Conservation (phyloP, 805 yeast genomes). For the Ogataea ganodermae region DNA sequence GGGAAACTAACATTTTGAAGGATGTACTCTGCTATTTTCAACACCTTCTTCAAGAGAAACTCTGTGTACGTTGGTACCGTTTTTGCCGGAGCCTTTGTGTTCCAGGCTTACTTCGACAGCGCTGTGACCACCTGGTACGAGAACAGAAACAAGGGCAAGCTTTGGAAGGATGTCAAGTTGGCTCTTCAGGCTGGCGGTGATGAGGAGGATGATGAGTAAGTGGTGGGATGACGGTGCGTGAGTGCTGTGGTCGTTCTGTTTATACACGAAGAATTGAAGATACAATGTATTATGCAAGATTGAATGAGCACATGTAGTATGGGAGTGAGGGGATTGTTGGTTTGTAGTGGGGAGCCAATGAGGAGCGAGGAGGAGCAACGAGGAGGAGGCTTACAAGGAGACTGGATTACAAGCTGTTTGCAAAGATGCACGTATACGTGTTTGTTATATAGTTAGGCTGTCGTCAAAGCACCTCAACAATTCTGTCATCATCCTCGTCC, state of each 20-base stretch:
- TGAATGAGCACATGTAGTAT: too few species aligned
- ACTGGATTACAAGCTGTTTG: too few species aligned
- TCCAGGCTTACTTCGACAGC: conserved; percentile 75
- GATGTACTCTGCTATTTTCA: conserved; percentile 53
- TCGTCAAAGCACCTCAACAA: conserved; percentile 55
- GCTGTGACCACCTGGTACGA: conserved; percentile 72
- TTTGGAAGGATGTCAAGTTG: conserved; percentile 79
- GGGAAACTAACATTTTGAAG: too few species aligned
- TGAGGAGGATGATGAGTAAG: conserved; percentile 55
- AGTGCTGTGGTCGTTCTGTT: too few species aligned
- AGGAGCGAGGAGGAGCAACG: too few species aligned
- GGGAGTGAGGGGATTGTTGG: too few species aligned
- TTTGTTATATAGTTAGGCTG: too few species aligned
- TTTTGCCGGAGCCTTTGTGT: conserved; percentile 80
- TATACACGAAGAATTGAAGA: neutral
- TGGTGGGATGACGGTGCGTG: neutral
- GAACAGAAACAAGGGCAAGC: conserved; percentile 78
- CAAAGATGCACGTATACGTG: too few species aligned
- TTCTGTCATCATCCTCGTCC: conserved; percentile 52
- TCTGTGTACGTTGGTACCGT: conserved; percentile 82
- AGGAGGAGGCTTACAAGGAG: too few species aligned
- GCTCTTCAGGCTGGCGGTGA: conserved; percentile 58
- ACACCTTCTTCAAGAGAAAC: conserved; percentile 83
- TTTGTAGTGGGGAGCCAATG: too few species aligned
- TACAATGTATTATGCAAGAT: too few species aligned